These are phyloP conservation scores for Clarireedia monteithiana DNA, from an alignment of 2,329 filamentous ascomycete genomes.

Conservation along the genomic window DNA sequence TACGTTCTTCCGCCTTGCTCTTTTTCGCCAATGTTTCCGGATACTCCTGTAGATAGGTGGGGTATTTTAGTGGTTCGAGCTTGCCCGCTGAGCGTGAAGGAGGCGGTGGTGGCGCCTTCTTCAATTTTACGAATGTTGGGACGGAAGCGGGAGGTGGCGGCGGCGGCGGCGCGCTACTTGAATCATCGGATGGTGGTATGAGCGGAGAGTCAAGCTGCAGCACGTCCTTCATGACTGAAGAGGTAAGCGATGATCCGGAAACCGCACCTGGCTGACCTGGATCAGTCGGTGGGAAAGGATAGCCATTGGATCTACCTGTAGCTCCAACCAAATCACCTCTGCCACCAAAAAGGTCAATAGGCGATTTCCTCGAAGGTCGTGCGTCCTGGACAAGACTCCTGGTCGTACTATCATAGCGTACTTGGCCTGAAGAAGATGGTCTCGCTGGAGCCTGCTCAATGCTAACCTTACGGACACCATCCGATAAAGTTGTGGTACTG, in stretches of 20 bases:
- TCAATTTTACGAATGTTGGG: background rate
- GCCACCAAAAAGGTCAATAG: slow-evolving; percentile 21
- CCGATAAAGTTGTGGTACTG: slow-evolving; percentile 20
- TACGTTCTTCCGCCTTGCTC: slow-evolving; percentile 20
- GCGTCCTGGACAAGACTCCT: slow-evolving; percentile 24
- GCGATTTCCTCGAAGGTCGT: slow-evolving; percentile 15
- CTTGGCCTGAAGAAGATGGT: slow-evolving; percentile 15
- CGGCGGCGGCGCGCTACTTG: slow-evolving; percentile 15
- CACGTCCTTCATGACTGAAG: slow-evolving; percentile 21
- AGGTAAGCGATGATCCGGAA: slow-evolving; percentile 21
- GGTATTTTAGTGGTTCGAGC: slow-evolving; percentile 33
- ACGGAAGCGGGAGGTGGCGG: background rate
- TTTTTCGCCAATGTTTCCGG: slow-evolving; percentile 27
- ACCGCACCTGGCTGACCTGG: slow-evolving; percentile 23
- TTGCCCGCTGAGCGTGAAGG: slow-evolving; percentile 20
- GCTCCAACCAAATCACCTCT: slow-evolving; percentile 17
- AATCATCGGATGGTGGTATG: slow-evolving; percentile 15
- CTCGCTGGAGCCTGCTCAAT: slow-evolving; percentile 14
- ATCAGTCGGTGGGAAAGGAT: slow-evolving; percentile 28
- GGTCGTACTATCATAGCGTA: slow-evolving; percentile 28
- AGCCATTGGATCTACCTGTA: slow-evolving; percentile 22
- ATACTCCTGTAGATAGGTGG: slow-evolving; percentile 31
- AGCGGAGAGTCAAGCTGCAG: slow-evolving; percentile 19
- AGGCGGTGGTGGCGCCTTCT: slow-evolving; percentile 21
- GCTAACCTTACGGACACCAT: slow-evolving; percentile 18